Base-by-base conservation (phyloP, 345 rosid genomes). In the Camelina hispida region DNA sequence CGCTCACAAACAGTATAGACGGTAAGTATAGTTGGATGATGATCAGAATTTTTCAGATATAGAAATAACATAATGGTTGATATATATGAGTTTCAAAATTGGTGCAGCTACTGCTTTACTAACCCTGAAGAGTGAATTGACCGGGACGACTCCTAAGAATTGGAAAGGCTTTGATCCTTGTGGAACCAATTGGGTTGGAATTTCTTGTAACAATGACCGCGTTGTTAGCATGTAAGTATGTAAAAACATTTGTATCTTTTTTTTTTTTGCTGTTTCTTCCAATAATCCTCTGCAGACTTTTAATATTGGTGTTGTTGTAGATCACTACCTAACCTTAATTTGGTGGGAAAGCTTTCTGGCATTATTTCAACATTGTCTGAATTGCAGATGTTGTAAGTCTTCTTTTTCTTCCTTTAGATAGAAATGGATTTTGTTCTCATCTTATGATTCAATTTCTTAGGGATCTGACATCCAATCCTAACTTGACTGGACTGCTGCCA, bases 381-480 rank as follows among this genome's bases (percentile, higher is more conserved):
- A 65, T 69, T 93, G 57, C 62, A 18, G 34, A 82, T 63, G 14
- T 48, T 89, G 96, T 88, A 83, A 2, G 88, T 83, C 55, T 51
- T 54, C 35, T 62, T 34, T 16, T 4, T 57, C 13, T n/a, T 28
- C 9, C 14, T 40, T 20, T 20, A 0, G 7, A 35, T 17, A 17
- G 20, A 65, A 44, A 15, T 58, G 30, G 30, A 6, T 2, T 68
- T 68, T 14, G 14, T 1, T 66, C 13, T 71, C 9, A 53, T 65
- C 38, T 82, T 75, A 71, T 78, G 28, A 32, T 57, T 8, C 0
- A 57, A 57, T 57, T 1, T 58, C 9, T 80, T 34, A 92, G 97
- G 84, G 97, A 90, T 83, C 77, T 92, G 69, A 86, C 96, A 13
- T 83, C 78, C 82, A 92, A 90, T 81, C 47, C 54, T 53, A 85